Base-by-base conservation (phyloP, 1,284 basidiomycete genomes). In the Xerocomus minutiporus region DNA sequence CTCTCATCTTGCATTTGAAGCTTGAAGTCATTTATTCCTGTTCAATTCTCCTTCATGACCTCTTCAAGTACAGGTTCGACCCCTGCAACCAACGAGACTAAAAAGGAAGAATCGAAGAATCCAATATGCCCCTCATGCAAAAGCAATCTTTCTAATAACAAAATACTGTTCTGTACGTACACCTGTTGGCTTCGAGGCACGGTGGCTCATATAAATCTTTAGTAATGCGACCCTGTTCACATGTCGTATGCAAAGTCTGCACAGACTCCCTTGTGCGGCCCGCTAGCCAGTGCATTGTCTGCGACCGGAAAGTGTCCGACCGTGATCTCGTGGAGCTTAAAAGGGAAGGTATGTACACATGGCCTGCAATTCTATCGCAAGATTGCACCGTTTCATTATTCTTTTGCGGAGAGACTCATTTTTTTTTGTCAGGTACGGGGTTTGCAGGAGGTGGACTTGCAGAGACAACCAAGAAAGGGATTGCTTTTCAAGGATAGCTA, bases 121-220 rank as follows among this genome's bases (percentile, higher is more conserved):
- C 78, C 88, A 1, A 88, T 92, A 65, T 97, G 93, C 60, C 92
- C 92, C 1, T 88, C 88, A 17, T 97, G 95, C 73, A 91, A 93
- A 65, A 90, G 89, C 68, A 77, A 77, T 40, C 72, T 97, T 35
- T 91, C 88, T 1, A 96, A 95, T 65, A 88, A 81, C 53, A 77
- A 79, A 17, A 73, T 86, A 8, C 76, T 87, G 65, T 81, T 82
- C 67, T 59, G 88, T 95, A 63, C 60, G 91, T 75, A 49, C 59
- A 2, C 31, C 4, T 29, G 36, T 51, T 17, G 8, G 25, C 29
- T 8, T 46, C 20, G 28, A 34, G 26, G 28, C 28, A 20, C 46
- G 15, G 28, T 49, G 17, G 13, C 29, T 52, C 29, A 57, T 51
- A 46, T 15, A 46, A 35, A 26, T 28, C 49, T 26, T 55, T 26